Evolutionary conservation across 1,284 basidiomycete genomes (phyloP).

Genomic region (Boletus semigastroideus): DNA sequence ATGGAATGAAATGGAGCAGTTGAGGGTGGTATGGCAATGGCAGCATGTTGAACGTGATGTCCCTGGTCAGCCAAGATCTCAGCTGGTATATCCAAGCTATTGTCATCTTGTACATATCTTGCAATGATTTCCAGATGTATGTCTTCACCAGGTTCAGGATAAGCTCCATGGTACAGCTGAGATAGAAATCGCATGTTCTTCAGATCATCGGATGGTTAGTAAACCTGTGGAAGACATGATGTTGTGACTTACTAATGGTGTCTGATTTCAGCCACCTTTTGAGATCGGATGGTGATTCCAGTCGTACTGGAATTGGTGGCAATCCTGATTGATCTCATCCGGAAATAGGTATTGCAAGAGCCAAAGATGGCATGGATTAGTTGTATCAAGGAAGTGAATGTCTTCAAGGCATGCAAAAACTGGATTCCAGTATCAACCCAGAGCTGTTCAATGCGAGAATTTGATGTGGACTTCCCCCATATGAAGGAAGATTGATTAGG

Average conservation of each 20-base stretch:
- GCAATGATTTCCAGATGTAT: no score
- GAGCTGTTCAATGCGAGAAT: slow-evolving; percentile 2
- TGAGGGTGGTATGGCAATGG: background rate
- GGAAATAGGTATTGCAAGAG: slow-evolving; percentile 31
- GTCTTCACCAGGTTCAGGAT: no score
- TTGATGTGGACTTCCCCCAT: slow-evolving; percentile 20
- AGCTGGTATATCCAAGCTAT: no score
- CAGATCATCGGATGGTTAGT: no score
- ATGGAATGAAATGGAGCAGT: background rate
- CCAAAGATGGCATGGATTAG: background rate
- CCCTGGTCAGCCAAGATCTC: background rate
- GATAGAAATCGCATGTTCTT: no score
- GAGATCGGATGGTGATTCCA: slow-evolving; percentile 9
- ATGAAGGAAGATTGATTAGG: slow-evolving; percentile 27
- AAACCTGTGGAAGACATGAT: no score
- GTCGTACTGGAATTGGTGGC: slow-evolving; percentile 31
- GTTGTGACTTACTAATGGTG: background rate
- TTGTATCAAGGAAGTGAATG: background rate
- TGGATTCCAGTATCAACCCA: slow-evolving; percentile 20
- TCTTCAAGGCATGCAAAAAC: background rate
- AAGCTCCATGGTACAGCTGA: no score
- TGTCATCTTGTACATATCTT: no score
- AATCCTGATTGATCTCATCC: slow-evolving; percentile 39
- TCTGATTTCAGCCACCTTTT: background rate
- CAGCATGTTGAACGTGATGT: slow-evolving; percentile 1